A percentile compares a stretch with the other conserved stretches of the same genome.
phyloP scores from a whole-genome alignment of 805 yeast species.

The Starmera amethionina region DNA sequence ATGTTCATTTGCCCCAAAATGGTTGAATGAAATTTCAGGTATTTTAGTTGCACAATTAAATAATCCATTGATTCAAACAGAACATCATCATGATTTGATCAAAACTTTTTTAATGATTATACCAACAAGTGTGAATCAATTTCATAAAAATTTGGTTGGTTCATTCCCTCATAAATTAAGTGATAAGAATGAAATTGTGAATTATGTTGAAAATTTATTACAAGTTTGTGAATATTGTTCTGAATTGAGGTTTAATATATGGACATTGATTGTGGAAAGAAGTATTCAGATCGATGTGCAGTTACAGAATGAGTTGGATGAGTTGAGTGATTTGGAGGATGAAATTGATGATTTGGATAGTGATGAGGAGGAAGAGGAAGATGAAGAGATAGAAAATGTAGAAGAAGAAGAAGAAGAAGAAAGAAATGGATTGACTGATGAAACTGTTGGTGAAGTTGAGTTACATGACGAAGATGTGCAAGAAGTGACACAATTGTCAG shows the following conservation, averaged over 20 bases:
- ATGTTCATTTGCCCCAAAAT: constrained; percentile 79
- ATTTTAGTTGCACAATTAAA: constrained; percentile 57
- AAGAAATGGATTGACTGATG: constrained; percentile 16
- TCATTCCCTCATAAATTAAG: constrained; percentile 53
- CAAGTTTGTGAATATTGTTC: constrained; percentile 28
- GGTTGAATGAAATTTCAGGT: constrained; percentile 77
- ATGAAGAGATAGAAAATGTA: constrained; percentile 21
- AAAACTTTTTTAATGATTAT: constrained; percentile 55
- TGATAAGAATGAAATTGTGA: constrained; percentile 42
- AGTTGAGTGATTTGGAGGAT: constrained; percentile 3
- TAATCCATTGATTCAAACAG: constrained; percentile 20
- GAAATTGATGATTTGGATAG: constrained; percentile 11
- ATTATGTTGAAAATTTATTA: constrained; percentile 18
- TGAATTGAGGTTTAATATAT: constrained; percentile 28
- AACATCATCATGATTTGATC: constrained; percentile 57
- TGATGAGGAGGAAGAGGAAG: constrained; percentile 20
- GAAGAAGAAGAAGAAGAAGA: constrained; percentile 23
- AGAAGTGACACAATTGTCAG: constrained; percentile 41
- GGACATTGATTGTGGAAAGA: constrained; percentile 75
- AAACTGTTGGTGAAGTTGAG: constrained; percentile 17
- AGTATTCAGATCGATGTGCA: constrained; percentile 20
- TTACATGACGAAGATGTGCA: constrained; percentile 18
- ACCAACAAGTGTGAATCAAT: constrained; percentile 69
- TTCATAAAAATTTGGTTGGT: constrained; percentile 38
- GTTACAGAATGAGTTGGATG: constrained; percentile 5